Base-by-base conservation (phyloP, 2,329 filamentous ascomycete genomes). In the Botrytis tulipae region DNA sequence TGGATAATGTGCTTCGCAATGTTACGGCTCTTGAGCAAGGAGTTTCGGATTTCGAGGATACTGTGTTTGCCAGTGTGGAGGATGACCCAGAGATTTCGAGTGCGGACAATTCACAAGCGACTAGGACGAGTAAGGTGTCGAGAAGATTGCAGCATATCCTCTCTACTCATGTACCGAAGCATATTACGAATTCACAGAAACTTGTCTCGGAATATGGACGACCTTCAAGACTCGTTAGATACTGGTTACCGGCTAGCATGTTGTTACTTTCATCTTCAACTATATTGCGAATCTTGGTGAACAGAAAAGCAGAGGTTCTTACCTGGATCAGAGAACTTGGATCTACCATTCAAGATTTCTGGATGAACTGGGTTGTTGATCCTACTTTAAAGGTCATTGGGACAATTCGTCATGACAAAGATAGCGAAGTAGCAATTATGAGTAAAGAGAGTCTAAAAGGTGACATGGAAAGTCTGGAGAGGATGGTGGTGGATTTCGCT, bases 401-500 rank as follows among this genome's bases (percentile, higher is more conserved):
- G 67, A 99, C 96, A 0, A 98, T 99, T 77, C 91, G 95, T 8
- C 96, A 98, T 82, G 94, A 98, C 79, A 90, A 93, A 78, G 92
- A 91, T 77, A 97, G 94, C 80, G 95, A 98, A 81, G 95, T 99
- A 76, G 96, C 95, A 62, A 93, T 99, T 77, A 96, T 99, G 92
- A 98, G 94, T 83, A 93, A 94, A 74, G 92, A 95, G 77, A 98
- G 94, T 77, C 87, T 99, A 35, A 91, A 92, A 81, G 94, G 95
- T 1, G 96, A 99, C 81, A 90, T 94, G 46, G 93, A 94, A 71
- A 98, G 94, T 80, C 85, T 99, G 46, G 95, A 99, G 82, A 91
- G 96, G 66, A 99, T 99, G 96, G 97, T 99, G 6, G 92, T 99
- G 54, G 96, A 98, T 78, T 99, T 99, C 84, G 93, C 95, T 7